Conservation (phyloP, 805 yeast genomes). For the Nakazawaea wickerhamii region DNA sequence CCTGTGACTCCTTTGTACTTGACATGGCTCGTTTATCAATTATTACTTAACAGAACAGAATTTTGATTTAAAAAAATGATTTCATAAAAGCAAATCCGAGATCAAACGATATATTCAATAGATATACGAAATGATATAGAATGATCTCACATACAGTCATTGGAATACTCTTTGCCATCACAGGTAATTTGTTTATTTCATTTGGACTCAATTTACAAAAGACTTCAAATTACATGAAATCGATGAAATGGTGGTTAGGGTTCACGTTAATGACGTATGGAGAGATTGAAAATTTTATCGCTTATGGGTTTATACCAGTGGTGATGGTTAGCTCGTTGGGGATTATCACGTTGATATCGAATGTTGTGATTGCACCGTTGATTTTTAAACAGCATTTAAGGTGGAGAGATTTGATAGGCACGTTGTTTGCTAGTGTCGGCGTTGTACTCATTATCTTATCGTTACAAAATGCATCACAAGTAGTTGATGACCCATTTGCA, state of each 20-base stretch:
- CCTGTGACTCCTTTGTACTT: conserved; percentile 3
- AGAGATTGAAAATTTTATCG: conserved; percentile 41
- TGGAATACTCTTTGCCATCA: conserved; percentile 22
- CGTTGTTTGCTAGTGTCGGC: conserved; percentile 35
- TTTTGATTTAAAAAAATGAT: too few relatives aligned
- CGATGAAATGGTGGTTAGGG: conserved; percentile 37
- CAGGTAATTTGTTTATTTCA: conserved; percentile 24
- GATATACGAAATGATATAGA: background rate
- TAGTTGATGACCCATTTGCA: conserved; percentile 22
- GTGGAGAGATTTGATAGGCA: conserved; percentile 31
- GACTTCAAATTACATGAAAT: conserved; percentile 20
- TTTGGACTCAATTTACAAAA: conserved; percentile 25
- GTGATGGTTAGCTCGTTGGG: conserved; percentile 45
- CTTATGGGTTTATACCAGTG: conserved; percentile 44
- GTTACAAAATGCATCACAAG: conserved; percentile 20
- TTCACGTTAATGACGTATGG: conserved; percentile 36
- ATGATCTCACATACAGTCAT: conserved; percentile 13
- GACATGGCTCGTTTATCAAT: conserved; percentile 7
- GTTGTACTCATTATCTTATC: conserved; percentile 36
- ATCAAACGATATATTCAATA: too few relatives aligned
- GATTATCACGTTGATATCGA: conserved; percentile 42
- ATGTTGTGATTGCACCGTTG: conserved; percentile 40
- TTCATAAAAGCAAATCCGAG: too few relatives aligned
- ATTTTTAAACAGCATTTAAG: conserved; percentile 35
- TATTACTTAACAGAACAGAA: too few relatives aligned